phyloP scores from a whole-genome alignment of 805 yeast species.

The Candida coquimbonensis region DNA sequence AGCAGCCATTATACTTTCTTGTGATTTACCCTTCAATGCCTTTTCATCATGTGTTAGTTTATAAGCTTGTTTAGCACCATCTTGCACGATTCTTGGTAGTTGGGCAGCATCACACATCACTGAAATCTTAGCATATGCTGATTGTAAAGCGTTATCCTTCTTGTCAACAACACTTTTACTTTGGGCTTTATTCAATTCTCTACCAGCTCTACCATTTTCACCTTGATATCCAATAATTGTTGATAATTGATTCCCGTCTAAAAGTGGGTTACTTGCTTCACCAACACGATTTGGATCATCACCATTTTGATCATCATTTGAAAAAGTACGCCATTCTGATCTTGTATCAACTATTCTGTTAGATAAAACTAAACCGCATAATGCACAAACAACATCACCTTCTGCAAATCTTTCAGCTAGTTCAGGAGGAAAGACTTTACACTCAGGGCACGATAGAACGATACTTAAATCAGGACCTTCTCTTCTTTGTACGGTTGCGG shows the following conservation, averaged over 20 bases:
- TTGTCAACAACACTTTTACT: slow-evolving; percentile 77
- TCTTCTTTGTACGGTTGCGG: slow-evolving; percentile 14
- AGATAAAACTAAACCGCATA: slow-evolving; percentile 90
- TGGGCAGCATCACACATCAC: slow-evolving; percentile 97
- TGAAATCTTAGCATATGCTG: slow-evolving; percentile 85
- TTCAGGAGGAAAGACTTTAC: slow-evolving; percentile 93
- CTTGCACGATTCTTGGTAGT: slow-evolving; percentile 90
- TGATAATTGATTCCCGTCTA: slow-evolving; percentile 86
- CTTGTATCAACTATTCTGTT: slow-evolving; percentile 91
- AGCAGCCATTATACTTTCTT: slow-evolving; percentile 94
- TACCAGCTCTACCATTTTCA: slow-evolving; percentile 69
- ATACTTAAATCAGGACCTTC: slow-evolving; percentile 81
- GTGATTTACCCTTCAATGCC: slow-evolving; percentile 81
- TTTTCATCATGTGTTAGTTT: slow-evolving; percentile 85
- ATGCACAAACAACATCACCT: slow-evolving; percentile 97
- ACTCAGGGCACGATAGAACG: slow-evolving; percentile 89
- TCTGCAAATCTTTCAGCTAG: slow-evolving; percentile 91
- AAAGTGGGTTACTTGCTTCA: slow-evolving; percentile 87
- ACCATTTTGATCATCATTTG: slow-evolving; percentile 96
- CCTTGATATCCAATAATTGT: slow-evolving; percentile 88
- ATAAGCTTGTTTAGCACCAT: slow-evolving; percentile 95
- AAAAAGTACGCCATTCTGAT: slow-evolving; percentile 98
- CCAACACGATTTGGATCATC: slow-evolving; percentile 99
- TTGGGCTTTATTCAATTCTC: slow-evolving; percentile 88
- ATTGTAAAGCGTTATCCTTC: slow-evolving; percentile 79